Evolutionary conservation across 2,329 filamentous ascomycete genomes (phyloP).

Genomic region (Xylariaceae sp.): DNA sequence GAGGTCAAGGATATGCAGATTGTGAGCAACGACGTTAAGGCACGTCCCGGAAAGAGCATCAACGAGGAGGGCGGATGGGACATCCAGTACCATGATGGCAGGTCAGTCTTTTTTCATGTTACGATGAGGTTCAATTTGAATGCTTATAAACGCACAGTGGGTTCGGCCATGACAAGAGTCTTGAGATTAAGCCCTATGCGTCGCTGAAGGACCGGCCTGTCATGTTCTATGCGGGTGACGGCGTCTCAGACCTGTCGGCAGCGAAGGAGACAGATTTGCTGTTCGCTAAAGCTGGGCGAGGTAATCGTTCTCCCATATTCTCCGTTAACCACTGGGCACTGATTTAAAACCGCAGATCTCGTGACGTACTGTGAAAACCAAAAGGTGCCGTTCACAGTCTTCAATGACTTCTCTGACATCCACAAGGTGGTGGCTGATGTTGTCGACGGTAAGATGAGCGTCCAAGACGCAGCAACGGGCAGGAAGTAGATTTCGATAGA

Average conservation of each 20-base stretch:
- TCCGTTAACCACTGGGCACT: slow-evolving; percentile 1
- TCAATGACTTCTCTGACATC: slow-evolving; percentile 80
- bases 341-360: slow-evolving; percentile 56
- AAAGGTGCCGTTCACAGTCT: slow-evolving; percentile 81
- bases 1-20: slow-evolving; percentile 78
- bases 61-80: slow-evolving; percentile 81
- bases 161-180: slow-evolving; percentile 95
- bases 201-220: slow-evolving; percentile 71
- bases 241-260: slow-evolving; percentile 87
- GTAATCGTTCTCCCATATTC: slow-evolving; percentile 38
- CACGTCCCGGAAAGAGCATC: slow-evolving; percentile 63
- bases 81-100: slow-evolving; percentile 85
- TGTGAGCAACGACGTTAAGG: slow-evolving; percentile 76
- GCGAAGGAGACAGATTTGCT: slow-evolving; percentile 89
- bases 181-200: slow-evolving; percentile 85
- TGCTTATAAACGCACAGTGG: slow-evolving; percentile 41
- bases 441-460: slow-evolving; percentile 63
- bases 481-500: slow-evolving; percentile 9
- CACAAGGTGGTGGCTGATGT: slow-evolving; percentile 73
- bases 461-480: slow-evolving; percentile 63
- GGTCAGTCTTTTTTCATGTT: slow-evolving; percentile 38
- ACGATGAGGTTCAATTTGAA: too few species aligned
- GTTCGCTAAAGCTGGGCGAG: slow-evolving; percentile 87
- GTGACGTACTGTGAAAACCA: slow-evolving; percentile 82
- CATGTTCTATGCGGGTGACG: slow-evolving; percentile 93